These are phyloP conservation scores for Mycena olivaceomarginata DNA, from an alignment of 768 basidiomycete species.

Conservation along the genomic window DNA sequence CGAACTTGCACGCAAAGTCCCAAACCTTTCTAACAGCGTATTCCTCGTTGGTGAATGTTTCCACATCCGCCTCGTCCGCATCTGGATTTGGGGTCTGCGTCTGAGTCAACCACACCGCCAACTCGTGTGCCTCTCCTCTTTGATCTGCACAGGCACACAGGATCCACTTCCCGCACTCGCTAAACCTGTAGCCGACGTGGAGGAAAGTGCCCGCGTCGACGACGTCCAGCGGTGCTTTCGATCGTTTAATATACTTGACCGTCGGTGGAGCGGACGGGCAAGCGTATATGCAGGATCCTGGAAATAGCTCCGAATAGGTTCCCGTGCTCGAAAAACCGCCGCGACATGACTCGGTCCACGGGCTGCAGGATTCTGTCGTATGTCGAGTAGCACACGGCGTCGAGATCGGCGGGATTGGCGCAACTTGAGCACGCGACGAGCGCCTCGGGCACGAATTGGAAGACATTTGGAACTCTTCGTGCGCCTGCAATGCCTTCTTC, in stretches of 20 bases:
- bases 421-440: conserved; percentile 67
- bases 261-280: conserved; percentile 58
- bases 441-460: conserved; percentile 86
- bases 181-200: conserved; percentile 85
- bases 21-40: conserved; percentile 79
- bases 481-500: conserved; percentile 72
- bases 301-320: conserved; percentile 69
- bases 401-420: conserved; percentile 66
- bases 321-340: conserved; percentile 65
- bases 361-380: conserved; percentile 83
- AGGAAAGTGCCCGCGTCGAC: conserved; percentile 77
- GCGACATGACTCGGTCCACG: conserved; percentile 77
- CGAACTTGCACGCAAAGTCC: conserved; percentile 79
- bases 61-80: conserved; percentile 54
- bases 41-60: conserved; percentile 60
- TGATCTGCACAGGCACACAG: conserved; percentile 86
- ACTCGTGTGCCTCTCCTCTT: conserved; percentile 83
- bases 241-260: conserved; percentile 65
- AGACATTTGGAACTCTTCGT: conserved; percentile 69
- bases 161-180: conserved; percentile 85
- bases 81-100: conserved; percentile 52
- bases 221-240: conserved; percentile 61
- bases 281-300: conserved; percentile 75
- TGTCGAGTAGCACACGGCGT: conserved; percentile 74
- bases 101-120: conserved; percentile 80